Percentiles rank a stretch among this genome's conserved stretches.
Evolutionary conservation across 2,329 filamentous ascomycete genomes (phyloP).

Genomic region (Ascochyta koolunga): DNA sequence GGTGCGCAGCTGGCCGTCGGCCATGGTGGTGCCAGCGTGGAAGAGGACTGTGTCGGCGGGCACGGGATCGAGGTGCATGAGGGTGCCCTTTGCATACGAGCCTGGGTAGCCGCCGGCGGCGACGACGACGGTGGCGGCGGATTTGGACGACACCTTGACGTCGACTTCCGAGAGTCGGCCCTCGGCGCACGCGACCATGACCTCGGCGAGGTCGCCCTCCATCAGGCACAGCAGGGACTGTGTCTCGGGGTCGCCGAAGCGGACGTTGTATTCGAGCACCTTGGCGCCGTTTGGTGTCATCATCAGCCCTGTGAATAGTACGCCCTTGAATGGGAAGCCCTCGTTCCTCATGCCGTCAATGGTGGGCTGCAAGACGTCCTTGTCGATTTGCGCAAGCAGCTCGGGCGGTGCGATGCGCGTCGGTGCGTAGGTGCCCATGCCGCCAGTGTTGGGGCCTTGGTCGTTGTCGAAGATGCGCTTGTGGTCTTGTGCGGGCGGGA

Average conservation of each 20-base stretch:
- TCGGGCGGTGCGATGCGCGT: slow-evolving; percentile 59
- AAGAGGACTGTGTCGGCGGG: slow-evolving; percentile 71
- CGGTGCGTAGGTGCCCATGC: slow-evolving; percentile 97
- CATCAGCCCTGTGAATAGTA: slow-evolving; percentile 92
- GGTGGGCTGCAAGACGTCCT: slow-evolving; percentile 85
- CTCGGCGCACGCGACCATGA: slow-evolving; percentile 84
- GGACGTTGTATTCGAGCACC: slow-evolving; percentile 90
- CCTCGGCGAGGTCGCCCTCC: slow-evolving; percentile 82
- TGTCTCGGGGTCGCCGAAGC: slow-evolving; percentile 91
- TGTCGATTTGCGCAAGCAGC: slow-evolving; percentile 78
- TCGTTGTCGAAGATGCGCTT: slow-evolving; percentile 94
- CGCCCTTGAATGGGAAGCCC: slow-evolving; percentile 62
- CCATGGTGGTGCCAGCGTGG: slow-evolving; percentile 82
- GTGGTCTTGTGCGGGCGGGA: slow-evolving; percentile 94
- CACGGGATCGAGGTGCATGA: slow-evolving; percentile 64
- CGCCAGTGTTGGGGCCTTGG: slow-evolving; percentile 89
- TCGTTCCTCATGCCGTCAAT: slow-evolving; percentile 87
- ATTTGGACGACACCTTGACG: slow-evolving; percentile 71
- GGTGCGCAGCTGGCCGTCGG: slow-evolving; percentile 70
- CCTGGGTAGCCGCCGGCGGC: slow-evolving; percentile 91
- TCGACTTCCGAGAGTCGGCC: slow-evolving; percentile 73
- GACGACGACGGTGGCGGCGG: slow-evolving; percentile 90
- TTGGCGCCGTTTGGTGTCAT: slow-evolving; percentile 81
- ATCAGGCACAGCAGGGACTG: slow-evolving; percentile 84
- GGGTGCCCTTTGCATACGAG: slow-evolving; percentile 76